Evolutionary conservation across 768 basidiomycete species (phyloP).

Genomic region (Naematelia aurantialba): DNA sequence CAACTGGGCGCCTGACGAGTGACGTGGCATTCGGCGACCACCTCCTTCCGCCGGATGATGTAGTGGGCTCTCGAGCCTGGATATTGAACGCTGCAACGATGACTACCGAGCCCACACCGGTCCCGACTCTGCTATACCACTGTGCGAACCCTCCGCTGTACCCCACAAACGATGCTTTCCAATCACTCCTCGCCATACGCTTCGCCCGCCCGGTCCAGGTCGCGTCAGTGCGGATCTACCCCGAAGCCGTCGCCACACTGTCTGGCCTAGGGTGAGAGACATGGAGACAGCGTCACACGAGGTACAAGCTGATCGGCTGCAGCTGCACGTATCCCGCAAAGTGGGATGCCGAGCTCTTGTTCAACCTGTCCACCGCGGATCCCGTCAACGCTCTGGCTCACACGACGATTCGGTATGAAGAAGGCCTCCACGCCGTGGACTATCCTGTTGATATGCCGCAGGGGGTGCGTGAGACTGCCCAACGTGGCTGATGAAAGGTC

Average conservation of each 20-base stretch:
- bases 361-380: constrained; percentile 25
- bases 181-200: constrained; percentile 18
- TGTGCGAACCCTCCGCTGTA: constrained; percentile 18
- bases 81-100: too few relatives aligned
- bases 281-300: neutral
- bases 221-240: constrained; percentile 20
- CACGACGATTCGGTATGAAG: constrained; percentile 11
- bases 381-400: constrained; percentile 32
- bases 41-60: too few relatives aligned
- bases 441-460: constrained; percentile 33
- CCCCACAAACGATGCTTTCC: constrained; percentile 18
- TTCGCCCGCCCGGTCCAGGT: constrained; percentile 21
- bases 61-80: too few relatives aligned
- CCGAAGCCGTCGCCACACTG: constrained; percentile 23
- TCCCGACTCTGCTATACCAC: constrained; percentile 32
- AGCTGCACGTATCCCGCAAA: constrained; percentile 24
- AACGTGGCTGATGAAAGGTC: constrained; percentile 22
- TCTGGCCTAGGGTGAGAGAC: constrained; percentile 16
- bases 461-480: constrained; percentile 20
- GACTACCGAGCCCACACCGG: too few relatives aligned
- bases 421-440: constrained; percentile 18
- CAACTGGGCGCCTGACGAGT: too few relatives aligned
- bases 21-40: too few relatives aligned
- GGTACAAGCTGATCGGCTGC: neutral
- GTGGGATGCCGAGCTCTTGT: constrained; percentile 21